Conservation (phyloP, 2,329 filamentous ascomycete genomes). For the Canariomyces notabilis region DNA sequence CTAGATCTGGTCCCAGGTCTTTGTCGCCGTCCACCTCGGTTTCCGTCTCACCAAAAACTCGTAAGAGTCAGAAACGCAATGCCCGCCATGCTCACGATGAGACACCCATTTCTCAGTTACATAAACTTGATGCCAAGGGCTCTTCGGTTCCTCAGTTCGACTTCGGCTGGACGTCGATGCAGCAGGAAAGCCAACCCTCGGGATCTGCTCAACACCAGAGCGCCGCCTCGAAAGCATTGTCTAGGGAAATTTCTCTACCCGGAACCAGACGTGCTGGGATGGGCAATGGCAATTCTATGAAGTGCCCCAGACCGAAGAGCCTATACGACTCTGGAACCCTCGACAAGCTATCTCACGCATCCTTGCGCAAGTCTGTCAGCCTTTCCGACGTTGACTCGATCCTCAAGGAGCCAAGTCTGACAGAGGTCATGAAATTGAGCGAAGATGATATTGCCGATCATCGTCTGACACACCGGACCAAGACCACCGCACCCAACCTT, state of each 20-base stretch:
- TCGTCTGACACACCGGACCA: slow-evolving; percentile 15
- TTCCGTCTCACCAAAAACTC: slow-evolving; percentile 19
- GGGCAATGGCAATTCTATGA: not conserved
- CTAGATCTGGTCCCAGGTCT: slow-evolving; percentile 14
- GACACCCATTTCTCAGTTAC: slow-evolving; percentile 1
- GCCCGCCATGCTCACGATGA: slow-evolving; percentile 10
- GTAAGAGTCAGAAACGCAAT: slow-evolving; percentile 14
- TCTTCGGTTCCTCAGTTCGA: slow-evolving; percentile 13
- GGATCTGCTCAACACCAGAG: not conserved
- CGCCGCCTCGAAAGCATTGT: slow-evolving; percentile 19
- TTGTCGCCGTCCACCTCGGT: slow-evolving; percentile 9
- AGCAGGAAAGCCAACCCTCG: slow-evolving; percentile 4
- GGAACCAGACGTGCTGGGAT: slow-evolving; percentile 1
- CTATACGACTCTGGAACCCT: not conserved
- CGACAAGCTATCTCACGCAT: not conserved
- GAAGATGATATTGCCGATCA: slow-evolving; percentile 55
- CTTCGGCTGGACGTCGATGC: not conserved
- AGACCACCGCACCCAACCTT: slow-evolving; percentile 3
- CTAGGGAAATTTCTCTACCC: slow-evolving; percentile 16
- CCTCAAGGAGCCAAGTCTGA: slow-evolving; percentile 47
- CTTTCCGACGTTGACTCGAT: slow-evolving; percentile 28
- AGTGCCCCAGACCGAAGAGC: slow-evolving; percentile 8
- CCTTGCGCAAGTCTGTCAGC: slow-evolving; percentile 17
- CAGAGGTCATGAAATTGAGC: slow-evolving; percentile 49
- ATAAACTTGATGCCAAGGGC: slow-evolving; percentile 11